A percentile compares a stretch with the other conserved stretches of the same genome.
These are phyloP conservation scores for Leishmania aethiopica DNA, from an alignment of 208 protist genomes.

Conservation along the genomic window DNA sequence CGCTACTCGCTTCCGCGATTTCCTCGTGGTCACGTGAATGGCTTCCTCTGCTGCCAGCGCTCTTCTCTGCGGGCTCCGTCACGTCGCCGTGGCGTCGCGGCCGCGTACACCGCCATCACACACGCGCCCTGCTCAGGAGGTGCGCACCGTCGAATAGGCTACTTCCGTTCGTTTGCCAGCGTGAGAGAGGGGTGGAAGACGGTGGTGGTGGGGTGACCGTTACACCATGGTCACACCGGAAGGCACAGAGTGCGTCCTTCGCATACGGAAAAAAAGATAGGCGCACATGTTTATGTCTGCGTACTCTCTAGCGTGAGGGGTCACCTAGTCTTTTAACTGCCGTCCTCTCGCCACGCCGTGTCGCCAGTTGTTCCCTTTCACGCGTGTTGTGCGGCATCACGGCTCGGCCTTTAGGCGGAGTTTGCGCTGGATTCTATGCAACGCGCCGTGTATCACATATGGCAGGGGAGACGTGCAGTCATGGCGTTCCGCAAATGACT, in stretches of 20 bases:
- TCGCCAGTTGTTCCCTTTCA: background rate
- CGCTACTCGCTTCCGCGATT: background rate
- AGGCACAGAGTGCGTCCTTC: background rate
- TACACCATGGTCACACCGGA: background rate
- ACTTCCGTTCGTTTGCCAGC: background rate
- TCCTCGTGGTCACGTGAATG: no score
- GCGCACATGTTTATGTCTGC: background rate
- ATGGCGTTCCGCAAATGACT: background rate
- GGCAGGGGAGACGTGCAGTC: background rate
- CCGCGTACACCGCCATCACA: background rate
- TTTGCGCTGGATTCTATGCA: background rate
- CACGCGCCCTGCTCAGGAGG: background rate
- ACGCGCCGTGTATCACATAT: background rate
- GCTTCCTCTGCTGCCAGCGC: background rate
- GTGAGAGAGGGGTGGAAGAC: background rate
- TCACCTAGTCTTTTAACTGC: background rate
- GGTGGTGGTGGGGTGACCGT: background rate
- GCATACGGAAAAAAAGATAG: background rate
- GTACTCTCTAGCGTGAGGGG: background rate
- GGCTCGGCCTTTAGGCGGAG: background rate
- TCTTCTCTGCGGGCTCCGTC: background rate
- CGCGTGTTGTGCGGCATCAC: background rate
- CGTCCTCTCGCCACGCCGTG: background rate
- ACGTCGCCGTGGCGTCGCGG: background rate
- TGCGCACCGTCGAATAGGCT: background rate